Percentiles rank a stretch among this genome's conserved stretches.
Conservation (phyloP, 2,329 filamentous ascomycete genomes). For the Sporothrix protearum region DNA sequence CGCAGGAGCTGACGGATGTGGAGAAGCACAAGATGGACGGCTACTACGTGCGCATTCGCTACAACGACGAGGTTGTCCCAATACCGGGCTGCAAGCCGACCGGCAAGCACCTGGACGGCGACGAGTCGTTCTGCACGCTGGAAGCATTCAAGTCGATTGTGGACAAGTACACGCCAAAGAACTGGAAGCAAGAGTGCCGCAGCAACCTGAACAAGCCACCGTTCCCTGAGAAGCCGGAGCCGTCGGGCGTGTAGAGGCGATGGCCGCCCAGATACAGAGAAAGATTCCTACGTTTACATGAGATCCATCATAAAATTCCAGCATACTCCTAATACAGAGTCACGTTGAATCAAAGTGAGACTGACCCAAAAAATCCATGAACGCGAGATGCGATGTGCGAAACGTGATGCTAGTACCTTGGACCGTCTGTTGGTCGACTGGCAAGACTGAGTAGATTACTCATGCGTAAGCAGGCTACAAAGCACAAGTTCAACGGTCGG, state of each 20-base stretch:
- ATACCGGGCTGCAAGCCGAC: conserved; percentile 74
- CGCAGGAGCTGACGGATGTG: conserved; percentile 50
- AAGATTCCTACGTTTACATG: not conserved
- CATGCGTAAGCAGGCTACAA: not conserved
- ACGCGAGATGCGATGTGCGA: not conserved
- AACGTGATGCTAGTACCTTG: not conserved
- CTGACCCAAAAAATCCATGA: not conserved
- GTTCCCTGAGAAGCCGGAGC: conserved; percentile 49
- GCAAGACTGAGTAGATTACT: conserved; percentile 5
- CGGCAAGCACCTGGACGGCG: conserved; percentile 80
- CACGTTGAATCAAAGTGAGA: not conserved
- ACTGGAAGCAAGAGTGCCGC: conserved; percentile 65
- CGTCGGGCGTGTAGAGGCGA: conserved; percentile 34
- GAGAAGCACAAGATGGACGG: conserved; percentile 62
- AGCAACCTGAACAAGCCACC: conserved; percentile 43
- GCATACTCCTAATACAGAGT: not conserved
- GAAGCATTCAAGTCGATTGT: conserved; percentile 89
- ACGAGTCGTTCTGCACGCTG: conserved; percentile 87
- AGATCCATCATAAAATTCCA: not conserved
- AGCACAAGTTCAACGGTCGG: not conserved
- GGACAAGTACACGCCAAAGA: conserved; percentile 78
- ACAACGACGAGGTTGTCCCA: conserved; percentile 79
- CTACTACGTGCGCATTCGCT: conserved; percentile 85
- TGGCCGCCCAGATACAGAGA: no score
- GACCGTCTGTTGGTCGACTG: no score